Conservation (phyloP, 1,284 basidiomycete species). For the Heliocybe sulcata region DNA sequence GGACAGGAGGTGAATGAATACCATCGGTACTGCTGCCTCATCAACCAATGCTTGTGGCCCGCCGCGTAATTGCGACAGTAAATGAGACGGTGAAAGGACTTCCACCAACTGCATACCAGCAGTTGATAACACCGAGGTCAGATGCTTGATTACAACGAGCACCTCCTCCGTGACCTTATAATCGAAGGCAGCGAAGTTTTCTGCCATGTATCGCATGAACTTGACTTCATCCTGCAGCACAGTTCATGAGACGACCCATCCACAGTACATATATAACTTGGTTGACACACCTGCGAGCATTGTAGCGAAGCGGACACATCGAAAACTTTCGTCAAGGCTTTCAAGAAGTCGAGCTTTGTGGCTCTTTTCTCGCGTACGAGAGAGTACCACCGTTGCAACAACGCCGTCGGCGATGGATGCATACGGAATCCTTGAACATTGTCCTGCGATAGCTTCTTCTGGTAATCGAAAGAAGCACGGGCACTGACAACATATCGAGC, state of each 20-base stretch:
- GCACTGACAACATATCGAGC: constrained; percentile 80
- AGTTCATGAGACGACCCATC: not conserved
- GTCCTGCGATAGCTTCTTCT: constrained; percentile 47
- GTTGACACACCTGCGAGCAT: constrained; percentile 36
- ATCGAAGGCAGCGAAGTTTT: constrained; percentile 88
- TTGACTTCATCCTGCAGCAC: constrained; percentile 62
- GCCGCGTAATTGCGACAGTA: constrained; percentile 53
- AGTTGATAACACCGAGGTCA: constrained; percentile 79
- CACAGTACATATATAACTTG: too few species aligned
- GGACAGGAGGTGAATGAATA: not conserved
- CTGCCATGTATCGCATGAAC: constrained; percentile 87
- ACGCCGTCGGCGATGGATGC: constrained; percentile 53
- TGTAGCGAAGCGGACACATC: constrained; percentile 48
- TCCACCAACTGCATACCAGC: constrained; percentile 78
- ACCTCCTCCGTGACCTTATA: constrained; percentile 95
- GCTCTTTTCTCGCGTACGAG: constrained; percentile 86
- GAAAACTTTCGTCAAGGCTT: constrained; percentile 75
- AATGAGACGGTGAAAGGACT: constrained; percentile 56
- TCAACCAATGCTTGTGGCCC: constrained; percentile 6
- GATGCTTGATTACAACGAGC: constrained; percentile 74
- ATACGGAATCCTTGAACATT: constrained; percentile 59
- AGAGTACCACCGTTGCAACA: constrained; percentile 87
- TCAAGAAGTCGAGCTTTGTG: constrained; percentile 81
- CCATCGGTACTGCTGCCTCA: not conserved
- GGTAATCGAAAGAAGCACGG: constrained; percentile 77